Evolutionary conservation across 208 protist species (phyloP).

Genomic region (Trypanosoma rangeli): DNA sequence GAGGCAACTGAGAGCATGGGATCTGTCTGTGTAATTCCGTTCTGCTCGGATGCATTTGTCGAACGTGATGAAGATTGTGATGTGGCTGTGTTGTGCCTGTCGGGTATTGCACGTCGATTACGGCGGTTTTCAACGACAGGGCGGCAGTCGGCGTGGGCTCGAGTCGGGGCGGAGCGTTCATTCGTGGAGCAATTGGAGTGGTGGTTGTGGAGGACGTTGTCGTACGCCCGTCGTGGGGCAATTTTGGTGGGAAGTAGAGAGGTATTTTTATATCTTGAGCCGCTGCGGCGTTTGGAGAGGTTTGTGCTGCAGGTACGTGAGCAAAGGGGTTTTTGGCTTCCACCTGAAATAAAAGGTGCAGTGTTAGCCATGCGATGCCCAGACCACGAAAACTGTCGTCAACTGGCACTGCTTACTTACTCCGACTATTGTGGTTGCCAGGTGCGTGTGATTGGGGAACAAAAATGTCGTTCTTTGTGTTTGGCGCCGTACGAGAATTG

Average conservation of each 20-base stretch:
- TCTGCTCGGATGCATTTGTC: slow-evolving; percentile 20
- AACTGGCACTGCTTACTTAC: slow-evolving; percentile 48
- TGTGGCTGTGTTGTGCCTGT: slow-evolving; percentile 66
- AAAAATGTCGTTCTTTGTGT: slow-evolving; percentile 63
- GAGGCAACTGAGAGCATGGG: neutral
- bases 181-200: slow-evolving; percentile 65
- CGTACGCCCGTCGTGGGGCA: slow-evolving; percentile 51
- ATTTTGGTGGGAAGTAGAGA: slow-evolving; percentile 73
- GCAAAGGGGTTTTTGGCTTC: slow-evolving; percentile 66
- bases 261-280: slow-evolving; percentile 51
- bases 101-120: slow-evolving; percentile 30
- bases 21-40: slow-evolving; percentile 15
- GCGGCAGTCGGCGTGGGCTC: slow-evolving; percentile 18
- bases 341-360: slow-evolving; percentile 39
- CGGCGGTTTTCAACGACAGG: slow-evolving; percentile 5
- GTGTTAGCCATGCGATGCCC: slow-evolving; percentile 72
- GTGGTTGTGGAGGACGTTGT: slow-evolving; percentile 72
- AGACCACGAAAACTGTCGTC: slow-evolving; percentile 66
- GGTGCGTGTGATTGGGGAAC: slow-evolving; percentile 52
- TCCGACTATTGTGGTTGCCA: slow-evolving; percentile 22
- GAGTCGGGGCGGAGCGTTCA: slow-evolving; percentile 26
- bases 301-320: slow-evolving; percentile 62
- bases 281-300: slow-evolving; percentile 53
- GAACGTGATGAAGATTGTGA: slow-evolving; percentile 53
- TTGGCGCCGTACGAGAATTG: slow-evolving; percentile 64